phyloP scores from a whole-genome alignment of 1,284 basidiomycete genomes.

The Papiliotrema terrestris region DNA sequence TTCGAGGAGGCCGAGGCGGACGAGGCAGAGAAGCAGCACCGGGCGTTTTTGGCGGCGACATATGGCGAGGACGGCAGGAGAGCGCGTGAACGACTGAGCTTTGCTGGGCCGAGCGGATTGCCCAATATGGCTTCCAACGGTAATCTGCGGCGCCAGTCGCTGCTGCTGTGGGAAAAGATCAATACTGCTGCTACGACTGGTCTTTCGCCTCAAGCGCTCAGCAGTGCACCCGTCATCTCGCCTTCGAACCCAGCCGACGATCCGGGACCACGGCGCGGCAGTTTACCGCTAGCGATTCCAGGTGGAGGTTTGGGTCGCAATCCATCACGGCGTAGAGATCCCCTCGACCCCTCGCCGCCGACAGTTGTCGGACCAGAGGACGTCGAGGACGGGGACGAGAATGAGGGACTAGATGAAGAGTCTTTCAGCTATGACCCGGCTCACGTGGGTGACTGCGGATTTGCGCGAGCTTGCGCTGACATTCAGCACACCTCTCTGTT shows the following conservation, averaged over 20 bases:
- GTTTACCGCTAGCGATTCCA: conserved; percentile 41
- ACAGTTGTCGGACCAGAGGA: conserved; percentile 8
- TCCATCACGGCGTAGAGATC: conserved; percentile 11
- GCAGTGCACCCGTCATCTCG: conserved; percentile 5
- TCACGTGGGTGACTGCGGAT: background rate
- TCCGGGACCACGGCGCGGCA: conserved; percentile 26
- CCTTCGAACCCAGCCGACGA: conserved; percentile 7
- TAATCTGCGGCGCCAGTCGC: conserved; percentile 29
- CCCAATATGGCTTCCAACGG: conserved; percentile 6
- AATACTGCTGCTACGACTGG: conserved; percentile 14
- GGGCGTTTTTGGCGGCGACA: conserved; percentile 45
- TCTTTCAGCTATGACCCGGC: too few species aligned
- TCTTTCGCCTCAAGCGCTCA: conserved; percentile 5
- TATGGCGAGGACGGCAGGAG: conserved; percentile 40
- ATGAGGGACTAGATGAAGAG: conserved; percentile 6
- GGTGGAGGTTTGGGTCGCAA: conserved; percentile 19
- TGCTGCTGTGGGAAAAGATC: conserved; percentile 41
- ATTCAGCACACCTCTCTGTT: background rate
- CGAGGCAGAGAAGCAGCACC: conserved; percentile 46
- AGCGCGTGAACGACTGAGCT: conserved; percentile 39
- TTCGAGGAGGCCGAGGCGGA: conserved; percentile 41
- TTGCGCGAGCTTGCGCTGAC: background rate
- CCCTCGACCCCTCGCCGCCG: background rate
- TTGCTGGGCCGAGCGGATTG: conserved; percentile 21
- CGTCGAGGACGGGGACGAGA: conserved; percentile 24